Base-by-base conservation (phyloP, 2,329 filamentous ascomycete genomes). In the Ophiostoma angusticollis region DNA sequence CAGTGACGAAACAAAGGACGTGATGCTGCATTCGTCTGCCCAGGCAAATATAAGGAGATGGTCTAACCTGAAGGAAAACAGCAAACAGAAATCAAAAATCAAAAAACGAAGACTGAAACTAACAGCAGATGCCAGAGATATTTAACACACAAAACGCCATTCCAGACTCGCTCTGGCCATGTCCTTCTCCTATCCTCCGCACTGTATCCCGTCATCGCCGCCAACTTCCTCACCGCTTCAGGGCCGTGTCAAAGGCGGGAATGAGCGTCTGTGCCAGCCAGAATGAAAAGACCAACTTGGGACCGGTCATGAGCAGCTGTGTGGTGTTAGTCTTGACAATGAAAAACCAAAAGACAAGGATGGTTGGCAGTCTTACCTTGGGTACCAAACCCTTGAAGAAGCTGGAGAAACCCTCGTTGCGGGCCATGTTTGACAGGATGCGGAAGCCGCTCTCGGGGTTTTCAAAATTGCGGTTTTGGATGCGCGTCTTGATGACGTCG, bases 251-350 rank as follows among this genome's bases (percentile, higher is more conserved):
- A 61, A 96, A 96, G 28, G 86, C 81, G 37, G 91, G 91, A 57
- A 98, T 98, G 54, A 98, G 70, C 22, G 91, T 96, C 70, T 98
- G 91, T 42, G 91, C 91, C 57, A 98, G 77, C 91, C 91, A 98
- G 78, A 98, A 98, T 45, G 87, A 95, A 70, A 98, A 98, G 47
- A 96, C 91, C 45, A 98, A 74, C 74, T 98, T 98, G 47, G 91
- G 91, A 18, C 91, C 93, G 13, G 91, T 98, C 91, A 98, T 98
- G 55, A 98, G 73, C 48, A 98, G 77, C 80, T 78, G 28, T 18
- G 29, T 6, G n/a, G 22, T 32, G 40, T 48, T 30, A 48, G 39
- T 18, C 16, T n/a, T 5, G 16, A n/a, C 34, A n/a, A 13, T n/a
- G 6, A 23, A 8, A 18, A 27, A n/a, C 14, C 13, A 16, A 23